Conservation (phyloP, 1,284 basidiomycete species). For the Cryptococcus sp. region DNA sequence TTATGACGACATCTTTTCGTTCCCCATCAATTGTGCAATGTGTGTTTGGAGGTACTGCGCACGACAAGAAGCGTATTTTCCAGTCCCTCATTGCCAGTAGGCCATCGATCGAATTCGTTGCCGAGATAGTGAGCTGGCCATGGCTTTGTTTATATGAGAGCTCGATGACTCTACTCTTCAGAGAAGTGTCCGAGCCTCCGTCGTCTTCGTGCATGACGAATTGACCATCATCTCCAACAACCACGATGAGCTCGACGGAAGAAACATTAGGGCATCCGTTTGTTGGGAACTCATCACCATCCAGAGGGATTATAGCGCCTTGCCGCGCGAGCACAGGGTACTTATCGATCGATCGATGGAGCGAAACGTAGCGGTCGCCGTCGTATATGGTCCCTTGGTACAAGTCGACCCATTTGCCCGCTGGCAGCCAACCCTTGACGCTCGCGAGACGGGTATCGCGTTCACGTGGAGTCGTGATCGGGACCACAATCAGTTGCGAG, state of each 20-base stretch:
- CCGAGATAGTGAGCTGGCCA: too few relatives aligned
- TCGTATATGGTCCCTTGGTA: background rate
- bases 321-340: background rate
- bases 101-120: too few relatives aligned
- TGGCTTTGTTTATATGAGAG: too few relatives aligned
- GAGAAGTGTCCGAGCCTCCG: too few relatives aligned
- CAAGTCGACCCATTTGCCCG: background rate
- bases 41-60: background rate
- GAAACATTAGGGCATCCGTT: background rate
- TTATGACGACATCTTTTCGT: background rate
- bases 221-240: background rate
- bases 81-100: too few relatives aligned
- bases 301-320: background rate
- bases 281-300: background rate
- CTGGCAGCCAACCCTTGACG: constrained; percentile 15
- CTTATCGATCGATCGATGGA: background rate
- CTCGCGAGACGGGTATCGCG: constrained; percentile 9
- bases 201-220: background rate
- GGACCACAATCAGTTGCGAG: constrained; percentile 16
- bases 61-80: background rate
- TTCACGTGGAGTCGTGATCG: constrained; percentile 14
- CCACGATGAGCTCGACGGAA: background rate
- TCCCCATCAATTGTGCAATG: background rate
- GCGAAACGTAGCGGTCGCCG: background rate
- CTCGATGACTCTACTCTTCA: too few relatives aligned